phyloP scores from a whole-genome alignment of 805 yeast genomes.

The Hanseniaspora mollemarum region DNA sequence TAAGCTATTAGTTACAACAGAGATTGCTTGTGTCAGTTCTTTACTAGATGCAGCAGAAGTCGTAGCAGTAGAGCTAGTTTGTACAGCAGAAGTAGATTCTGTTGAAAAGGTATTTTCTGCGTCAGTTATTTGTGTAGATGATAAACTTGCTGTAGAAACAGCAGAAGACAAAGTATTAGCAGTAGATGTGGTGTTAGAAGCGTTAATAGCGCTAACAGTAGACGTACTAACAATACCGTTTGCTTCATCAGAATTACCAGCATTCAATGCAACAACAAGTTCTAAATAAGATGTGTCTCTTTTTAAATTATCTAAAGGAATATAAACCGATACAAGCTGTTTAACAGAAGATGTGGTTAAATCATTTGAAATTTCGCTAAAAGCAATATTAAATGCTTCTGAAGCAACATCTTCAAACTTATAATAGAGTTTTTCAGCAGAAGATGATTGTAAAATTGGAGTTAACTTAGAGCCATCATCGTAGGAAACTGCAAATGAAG shows the following conservation, averaged over 20 bases:
- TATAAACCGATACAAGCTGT: background rate
- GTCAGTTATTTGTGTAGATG: background rate
- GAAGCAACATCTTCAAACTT: background rate
- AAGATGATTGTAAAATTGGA: slow-evolving; percentile 14
- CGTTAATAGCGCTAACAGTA: background rate
- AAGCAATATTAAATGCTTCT: background rate
- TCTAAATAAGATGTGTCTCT: slow-evolving; percentile 18
- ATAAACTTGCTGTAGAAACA: background rate
- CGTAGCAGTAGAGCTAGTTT: background rate
- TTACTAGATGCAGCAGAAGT: background rate
- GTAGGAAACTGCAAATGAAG: slow-evolving; percentile 2
- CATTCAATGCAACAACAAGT: slow-evolving; percentile 4
- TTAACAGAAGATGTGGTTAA: background rate
- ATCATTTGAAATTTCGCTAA: background rate
- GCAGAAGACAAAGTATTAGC: background rate
- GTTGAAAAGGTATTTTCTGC: background rate
- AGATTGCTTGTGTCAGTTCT: background rate
- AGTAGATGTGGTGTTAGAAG: background rate
- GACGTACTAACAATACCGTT: background rate
- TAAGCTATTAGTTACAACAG: background rate
- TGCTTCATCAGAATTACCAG: background rate
- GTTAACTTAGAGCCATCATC: slow-evolving; percentile 1
- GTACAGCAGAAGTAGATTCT: background rate
- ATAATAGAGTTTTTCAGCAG: background rate
- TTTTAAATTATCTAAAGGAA: background rate